A percentile compares a stretch with the other conserved stretches of the same genome.
These are phyloP conservation scores for Cordyceps militaris DNA, from an alignment of 2,329 filamentous ascomycete species.

Conservation along the genomic window DNA sequence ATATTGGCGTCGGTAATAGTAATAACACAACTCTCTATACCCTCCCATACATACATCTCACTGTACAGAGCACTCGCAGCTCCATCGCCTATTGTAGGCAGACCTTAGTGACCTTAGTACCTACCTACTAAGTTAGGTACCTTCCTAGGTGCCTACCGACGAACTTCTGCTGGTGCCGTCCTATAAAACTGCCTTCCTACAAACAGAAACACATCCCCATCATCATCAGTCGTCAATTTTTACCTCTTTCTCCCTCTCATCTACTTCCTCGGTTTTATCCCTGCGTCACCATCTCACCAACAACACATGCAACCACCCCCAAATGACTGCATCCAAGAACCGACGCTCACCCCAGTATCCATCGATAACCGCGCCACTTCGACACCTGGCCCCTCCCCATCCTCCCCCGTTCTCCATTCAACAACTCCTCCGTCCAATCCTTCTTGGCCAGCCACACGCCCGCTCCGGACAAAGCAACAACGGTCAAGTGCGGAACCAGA, in stretches of 20 bases:
- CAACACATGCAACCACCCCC: background rate
- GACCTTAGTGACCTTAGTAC: too few species aligned
- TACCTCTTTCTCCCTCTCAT: background rate
- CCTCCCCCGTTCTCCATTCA: background rate
- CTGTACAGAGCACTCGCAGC: too few species aligned
- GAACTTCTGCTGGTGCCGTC: too few species aligned
- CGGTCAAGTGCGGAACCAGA: background rate
- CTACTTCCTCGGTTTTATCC: background rate
- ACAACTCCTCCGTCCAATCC: background rate
- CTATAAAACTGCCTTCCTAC: too few species aligned
- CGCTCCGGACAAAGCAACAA: background rate
- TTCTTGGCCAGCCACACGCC: background rate
- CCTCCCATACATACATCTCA: background rate
- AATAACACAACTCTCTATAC: background rate
- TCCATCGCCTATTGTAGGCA: too few species aligned
- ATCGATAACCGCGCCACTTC: slow-evolving; percentile 5
- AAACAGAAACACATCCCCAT: too few species aligned
- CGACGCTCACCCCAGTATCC: background rate
- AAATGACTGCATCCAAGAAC: background rate
- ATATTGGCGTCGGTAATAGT: background rate
- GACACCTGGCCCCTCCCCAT: background rate
- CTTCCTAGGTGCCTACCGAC: too few species aligned
- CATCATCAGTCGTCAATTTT: too few species aligned
- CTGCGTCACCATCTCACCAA: background rate
- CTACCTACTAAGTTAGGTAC: too few species aligned